A percentile compares a stretch with the other conserved stretches of the same genome.
phyloP scores from a whole-genome alignment of 257 asterid species.

The Craterostigma plantagineum region DNA sequence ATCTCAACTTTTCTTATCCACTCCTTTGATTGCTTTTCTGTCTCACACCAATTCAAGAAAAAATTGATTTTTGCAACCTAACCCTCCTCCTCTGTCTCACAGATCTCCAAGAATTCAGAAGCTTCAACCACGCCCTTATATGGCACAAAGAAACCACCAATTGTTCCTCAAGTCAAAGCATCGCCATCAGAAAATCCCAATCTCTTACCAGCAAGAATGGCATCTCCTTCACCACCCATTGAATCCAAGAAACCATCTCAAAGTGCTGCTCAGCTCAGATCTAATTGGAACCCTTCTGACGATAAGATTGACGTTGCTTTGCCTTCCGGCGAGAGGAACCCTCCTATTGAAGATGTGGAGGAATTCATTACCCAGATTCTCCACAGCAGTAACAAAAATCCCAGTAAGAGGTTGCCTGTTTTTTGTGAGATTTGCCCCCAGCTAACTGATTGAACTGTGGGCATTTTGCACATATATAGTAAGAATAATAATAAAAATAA shows the following conservation, averaged over 20 bases:
- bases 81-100: slow-evolving; percentile 17
- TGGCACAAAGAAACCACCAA: slow-evolving; percentile 24
- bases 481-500: too few species aligned
- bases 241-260: slow-evolving; percentile 11
- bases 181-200: slow-evolving; percentile 8
- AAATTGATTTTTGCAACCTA: not conserved
- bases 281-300: slow-evolving; percentile 48
- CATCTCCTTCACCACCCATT: slow-evolving; percentile 11
- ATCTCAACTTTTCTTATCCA: too few species aligned
- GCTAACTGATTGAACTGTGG: slow-evolving; percentile 7
- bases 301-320: slow-evolving; percentile 35
- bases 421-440: slow-evolving; percentile 28
- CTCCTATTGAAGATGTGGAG: slow-evolving; percentile 26
- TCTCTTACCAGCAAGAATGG: slow-evolving; percentile 13
- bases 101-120: slow-evolving; percentile 20
- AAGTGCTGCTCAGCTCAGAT: slow-evolving; percentile 3
- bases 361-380: slow-evolving; percentile 28
- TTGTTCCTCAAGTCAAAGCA: slow-evolving; percentile 18
- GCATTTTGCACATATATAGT: too few species aligned
- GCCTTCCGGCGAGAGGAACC: slow-evolving; percentile 15
- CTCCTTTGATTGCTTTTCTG: not conserved
- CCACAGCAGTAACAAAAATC: slow-evolving; percentile 20
- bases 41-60: slow-evolving; percentile 1
- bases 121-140: slow-evolving; percentile 24
- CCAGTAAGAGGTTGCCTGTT: slow-evolving; percentile 30